A percentile compares a stretch with the other conserved stretches of the same genome.
phyloP scores from a whole-genome alignment of 495 filamentous ascomycete genomes.

The Aspergillus avenaceus region DNA sequence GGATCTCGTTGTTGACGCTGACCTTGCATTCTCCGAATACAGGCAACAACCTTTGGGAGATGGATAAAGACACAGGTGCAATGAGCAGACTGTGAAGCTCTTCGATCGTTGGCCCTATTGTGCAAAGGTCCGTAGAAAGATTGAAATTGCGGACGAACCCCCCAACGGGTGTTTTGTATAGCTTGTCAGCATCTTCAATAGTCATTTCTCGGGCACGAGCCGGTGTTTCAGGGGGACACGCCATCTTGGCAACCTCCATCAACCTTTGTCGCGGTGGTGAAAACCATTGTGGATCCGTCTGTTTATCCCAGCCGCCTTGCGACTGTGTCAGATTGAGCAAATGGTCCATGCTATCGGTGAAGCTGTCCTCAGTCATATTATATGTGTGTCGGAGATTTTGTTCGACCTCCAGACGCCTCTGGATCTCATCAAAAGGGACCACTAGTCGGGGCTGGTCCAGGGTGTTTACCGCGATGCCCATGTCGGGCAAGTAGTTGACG shows the following conservation, averaged over 20 bases:
- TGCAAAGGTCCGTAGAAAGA: neutral
- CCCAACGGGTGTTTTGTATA: neutral
- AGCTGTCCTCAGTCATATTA: too few species aligned
- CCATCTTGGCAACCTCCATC: neutral
- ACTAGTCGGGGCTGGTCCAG: constrained; percentile 44
- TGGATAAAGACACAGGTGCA: neutral
- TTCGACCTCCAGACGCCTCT: neutral
- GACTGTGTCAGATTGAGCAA: neutral
- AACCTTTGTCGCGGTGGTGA: neutral
- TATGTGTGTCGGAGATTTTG: too few species aligned
- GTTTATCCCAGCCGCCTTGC: neutral
- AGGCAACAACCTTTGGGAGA: constrained; percentile 51
- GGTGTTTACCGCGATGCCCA: constrained; percentile 66
- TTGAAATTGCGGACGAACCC: neutral
- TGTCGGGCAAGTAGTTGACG: constrained; percentile 53
- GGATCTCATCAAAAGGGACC: constrained; percentile 15
- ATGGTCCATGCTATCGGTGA: neutral
- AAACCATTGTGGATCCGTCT: neutral
- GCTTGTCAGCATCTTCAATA: neutral
- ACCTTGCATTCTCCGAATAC: constrained; percentile 76
- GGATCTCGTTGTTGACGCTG: constrained; percentile 72
- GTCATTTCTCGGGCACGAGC: neutral
- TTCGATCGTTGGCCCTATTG: neutral
- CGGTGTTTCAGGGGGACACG: neutral
- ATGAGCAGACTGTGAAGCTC: neutral